A percentile compares a stretch with the other conserved stretches of the same genome.
Conservation (phyloP, 2,329 filamentous ascomycete genomes). For the Neopestalotiopsis sp. region DNA sequence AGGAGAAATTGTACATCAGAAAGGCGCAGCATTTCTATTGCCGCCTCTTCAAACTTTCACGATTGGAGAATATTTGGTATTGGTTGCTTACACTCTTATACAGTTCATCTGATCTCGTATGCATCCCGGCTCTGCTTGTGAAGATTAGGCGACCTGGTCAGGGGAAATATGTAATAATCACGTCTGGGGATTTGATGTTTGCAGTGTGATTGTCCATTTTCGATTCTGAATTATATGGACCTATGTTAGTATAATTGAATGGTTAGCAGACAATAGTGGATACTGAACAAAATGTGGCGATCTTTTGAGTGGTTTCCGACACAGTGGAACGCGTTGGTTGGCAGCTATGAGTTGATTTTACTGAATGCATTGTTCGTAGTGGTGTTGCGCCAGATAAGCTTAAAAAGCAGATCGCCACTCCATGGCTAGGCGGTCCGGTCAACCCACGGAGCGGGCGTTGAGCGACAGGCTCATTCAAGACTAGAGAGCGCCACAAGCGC, state of each 20-base stretch:
- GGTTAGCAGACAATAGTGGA: too few relatives aligned
- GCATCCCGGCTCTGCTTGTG: too few relatives aligned
- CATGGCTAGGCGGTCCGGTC: constrained; percentile 10
- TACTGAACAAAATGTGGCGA: background rate
- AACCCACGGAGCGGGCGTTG: background rate
- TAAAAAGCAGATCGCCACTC: constrained; percentile 13
- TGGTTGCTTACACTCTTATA: too few relatives aligned
- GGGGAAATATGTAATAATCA: too few relatives aligned
- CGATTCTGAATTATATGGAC: too few relatives aligned
- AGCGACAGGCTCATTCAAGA: background rate
- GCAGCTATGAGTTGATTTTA: background rate
- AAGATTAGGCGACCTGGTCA: too few relatives aligned
- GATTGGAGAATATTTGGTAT: too few relatives aligned
- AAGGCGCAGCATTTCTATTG: background rate
- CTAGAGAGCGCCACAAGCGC: background rate
- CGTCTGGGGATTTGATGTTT: too few relatives aligned
- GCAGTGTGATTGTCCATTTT: too few relatives aligned
- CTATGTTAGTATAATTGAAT: too few relatives aligned
- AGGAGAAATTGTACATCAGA: background rate
- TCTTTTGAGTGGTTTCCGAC: background rate
- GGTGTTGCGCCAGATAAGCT: background rate
- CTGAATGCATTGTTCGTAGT: background rate
- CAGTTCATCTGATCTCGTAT: too few relatives aligned
- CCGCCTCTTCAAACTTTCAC: background rate
- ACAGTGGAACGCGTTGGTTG: background rate